Evolutionary conservation across 2,329 filamentous ascomycete genomes (phyloP), one percentile per base, ranked within the genome.

Genomic region (Coniochaeta sp.): DNA sequence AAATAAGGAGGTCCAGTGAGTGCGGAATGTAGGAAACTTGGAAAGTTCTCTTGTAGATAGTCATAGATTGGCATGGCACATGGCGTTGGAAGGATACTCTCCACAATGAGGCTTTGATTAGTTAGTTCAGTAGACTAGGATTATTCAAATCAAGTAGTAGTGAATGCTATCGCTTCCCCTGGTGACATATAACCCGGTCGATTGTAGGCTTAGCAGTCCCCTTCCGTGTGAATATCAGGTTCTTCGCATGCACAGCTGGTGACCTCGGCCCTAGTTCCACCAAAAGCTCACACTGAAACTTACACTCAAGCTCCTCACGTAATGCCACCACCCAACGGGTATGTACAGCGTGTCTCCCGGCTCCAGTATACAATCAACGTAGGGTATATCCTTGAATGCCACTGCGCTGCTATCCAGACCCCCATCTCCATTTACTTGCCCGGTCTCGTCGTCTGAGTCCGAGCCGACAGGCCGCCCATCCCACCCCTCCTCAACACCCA

Each of bases 241-340:
- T 47, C 6, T 12, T 9, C 19, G 5, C 43, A 12, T 24, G 43
- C 19, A 11, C 19, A 7, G 5, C 24, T 14, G 6, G 22, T 8
- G 19, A 56, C 31, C 3, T 16, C 17, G 9, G 12, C 16, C n/a
- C 14, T 24, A 83, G 65, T 90, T 89, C 89, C 91, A 99, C 95
- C 95, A 99, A 70, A 97, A 98, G 70, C 92, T 97, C 14, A 98
- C 92, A 66, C 93, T 97, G 69, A 96, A 93, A 70, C 93, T 96
- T 22, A 90, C 85, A 60, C 86, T 91, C 68, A 98, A 71, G 57
- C 91, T 91, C 62, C 90, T 81, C 3, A 98, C 90, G 73, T 97
- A 98, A 77, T 99, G 95, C 95, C 95, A 99, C 93, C 95, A 99
- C 0, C 93, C 95, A 6, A 91, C 81, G 0, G 95, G 95, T 59